phyloP scores from a whole-genome alignment of 2,329 filamentous ascomycete species.

The Verticillium isaacii region DNA sequence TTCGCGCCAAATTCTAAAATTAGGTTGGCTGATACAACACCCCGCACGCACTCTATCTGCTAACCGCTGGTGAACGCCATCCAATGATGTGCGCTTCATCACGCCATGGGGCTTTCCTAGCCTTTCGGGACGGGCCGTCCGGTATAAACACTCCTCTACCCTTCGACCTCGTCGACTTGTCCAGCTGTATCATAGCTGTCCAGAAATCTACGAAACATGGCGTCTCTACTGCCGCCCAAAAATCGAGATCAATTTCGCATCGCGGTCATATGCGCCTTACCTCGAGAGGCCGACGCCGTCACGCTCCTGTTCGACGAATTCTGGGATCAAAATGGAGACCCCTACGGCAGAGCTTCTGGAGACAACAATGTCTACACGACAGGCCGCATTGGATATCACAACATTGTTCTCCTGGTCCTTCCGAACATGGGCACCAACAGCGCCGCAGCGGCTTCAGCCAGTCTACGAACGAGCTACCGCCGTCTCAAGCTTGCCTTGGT shows the following conservation, averaged over 20 bases:
- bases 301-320: conserved; percentile 20
- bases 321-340: conserved; percentile 18
- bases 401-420: conserved; percentile 22
- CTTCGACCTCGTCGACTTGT: no score
- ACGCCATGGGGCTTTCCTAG: no score
- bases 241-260: conserved; percentile 21
- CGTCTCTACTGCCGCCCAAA: no score
- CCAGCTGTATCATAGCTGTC: no score
- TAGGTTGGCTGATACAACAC: no score
- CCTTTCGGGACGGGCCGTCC: no score
- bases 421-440: conserved; percentile 21
- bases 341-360: conserved; percentile 5
- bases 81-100: no score
- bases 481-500: conserved; percentile 21
- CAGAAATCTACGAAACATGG: no score
- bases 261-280: conserved; percentile 29
- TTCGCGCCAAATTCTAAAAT: no score
- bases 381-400: conserved; percentile 20
- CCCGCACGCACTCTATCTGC: no score
- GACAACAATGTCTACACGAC: conserved; percentile 18
- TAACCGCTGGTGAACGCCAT: no score
- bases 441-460: conserved; percentile 17
- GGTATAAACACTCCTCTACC: no score
- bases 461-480: conserved; percentile 26
- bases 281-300: conserved; percentile 24